Percentiles rank a stretch among this genome's conserved stretches.
Evolutionary conservation across 345 rosid genomes (phyloP).

Genomic region (Populus davidiana): DNA sequence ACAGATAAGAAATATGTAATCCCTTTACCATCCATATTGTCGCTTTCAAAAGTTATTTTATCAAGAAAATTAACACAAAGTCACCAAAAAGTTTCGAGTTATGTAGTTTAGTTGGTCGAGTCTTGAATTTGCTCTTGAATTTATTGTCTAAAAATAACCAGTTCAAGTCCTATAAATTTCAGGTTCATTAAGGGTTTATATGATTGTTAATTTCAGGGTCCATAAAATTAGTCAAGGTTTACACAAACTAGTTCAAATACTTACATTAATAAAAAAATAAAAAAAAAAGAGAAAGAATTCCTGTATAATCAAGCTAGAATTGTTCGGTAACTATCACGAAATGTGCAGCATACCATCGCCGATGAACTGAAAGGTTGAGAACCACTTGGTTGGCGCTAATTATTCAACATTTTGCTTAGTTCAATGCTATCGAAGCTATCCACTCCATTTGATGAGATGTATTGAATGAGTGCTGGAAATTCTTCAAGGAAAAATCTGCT

Average conservation of each 20-base stretch:
- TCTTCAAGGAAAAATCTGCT: slow-evolving; percentile 17
- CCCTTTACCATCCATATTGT: background rate
- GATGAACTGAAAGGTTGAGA: background rate
- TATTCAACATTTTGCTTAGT: background rate
- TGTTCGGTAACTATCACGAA: background rate
- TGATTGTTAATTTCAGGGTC: too few species aligned
- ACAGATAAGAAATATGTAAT: background rate
- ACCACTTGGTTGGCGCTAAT: background rate
- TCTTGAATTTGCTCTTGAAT: too few species aligned
- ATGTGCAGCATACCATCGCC: background rate
- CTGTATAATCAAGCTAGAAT: background rate
- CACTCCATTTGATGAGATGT: slow-evolving; percentile 45
- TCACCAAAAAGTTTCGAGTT: too few species aligned
- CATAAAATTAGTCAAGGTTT: too few species aligned
- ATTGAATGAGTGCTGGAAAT: slow-evolving; percentile 45
- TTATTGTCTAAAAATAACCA: too few species aligned
- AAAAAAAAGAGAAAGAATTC: too few species aligned
- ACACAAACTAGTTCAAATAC: too few species aligned
- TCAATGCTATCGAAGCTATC: slow-evolving; percentile 43
- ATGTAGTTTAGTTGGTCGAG: too few species aligned
- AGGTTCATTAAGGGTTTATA: too few species aligned
- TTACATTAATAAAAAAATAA: too few species aligned
- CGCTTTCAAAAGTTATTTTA: background rate
- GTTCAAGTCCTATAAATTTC: too few species aligned
- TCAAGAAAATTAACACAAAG: background rate